Evolutionary conservation across 345 rosid genomes (phyloP).

Genomic region (Populus simonii): DNA sequence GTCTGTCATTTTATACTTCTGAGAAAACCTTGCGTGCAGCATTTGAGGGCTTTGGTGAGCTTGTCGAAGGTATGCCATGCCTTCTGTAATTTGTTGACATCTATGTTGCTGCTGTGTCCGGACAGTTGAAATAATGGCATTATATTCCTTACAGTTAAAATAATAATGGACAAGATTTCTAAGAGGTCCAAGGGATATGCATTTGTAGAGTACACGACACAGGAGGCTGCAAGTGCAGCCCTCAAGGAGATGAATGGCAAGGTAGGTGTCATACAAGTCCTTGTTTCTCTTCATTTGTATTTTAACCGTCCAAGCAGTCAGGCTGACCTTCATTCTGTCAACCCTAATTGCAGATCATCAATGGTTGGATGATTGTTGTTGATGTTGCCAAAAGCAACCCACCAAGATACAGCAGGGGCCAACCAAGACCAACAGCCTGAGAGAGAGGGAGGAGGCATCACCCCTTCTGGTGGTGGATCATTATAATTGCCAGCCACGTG

Average conservation of each 20-base stretch:
- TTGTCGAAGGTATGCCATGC: slow-evolving; percentile 63
- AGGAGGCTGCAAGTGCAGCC: slow-evolving; percentile 84
- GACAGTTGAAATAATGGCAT: neutral
- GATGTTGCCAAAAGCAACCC: slow-evolving; percentile 78
- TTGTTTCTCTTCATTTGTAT: neutral
- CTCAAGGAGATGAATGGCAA: slow-evolving; percentile 95
- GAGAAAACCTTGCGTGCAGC: slow-evolving; percentile 89
- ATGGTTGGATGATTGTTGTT: slow-evolving; percentile 98
- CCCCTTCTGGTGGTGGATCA: neutral
- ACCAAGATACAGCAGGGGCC: slow-evolving; percentile 39
- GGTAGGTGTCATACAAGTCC: slow-evolving; percentile 37
- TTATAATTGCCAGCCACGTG: neutral
- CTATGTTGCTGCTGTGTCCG: neutral
- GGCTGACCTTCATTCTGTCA: slow-evolving; percentile 7
- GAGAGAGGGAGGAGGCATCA: neutral
- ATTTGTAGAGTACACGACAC: slow-evolving; percentile 82
- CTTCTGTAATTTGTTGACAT: neutral
- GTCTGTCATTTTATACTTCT: slow-evolving; percentile 90
- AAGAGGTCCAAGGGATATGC: slow-evolving; percentile 96
- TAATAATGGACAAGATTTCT: slow-evolving; percentile 95
- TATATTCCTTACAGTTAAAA: slow-evolving; percentile 50
- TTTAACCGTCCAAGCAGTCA: slow-evolving; percentile 3
- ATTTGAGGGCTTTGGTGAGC: slow-evolving; percentile 86
- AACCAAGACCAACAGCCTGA: slow-evolving; percentile 19
- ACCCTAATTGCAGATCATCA: slow-evolving; percentile 68